Percentiles rank a stretch among this genome's conserved stretches.
phyloP scores from a whole-genome alignment of 2,329 filamentous ascomycete genomes.

The Rutstroemia sp. region DNA sequence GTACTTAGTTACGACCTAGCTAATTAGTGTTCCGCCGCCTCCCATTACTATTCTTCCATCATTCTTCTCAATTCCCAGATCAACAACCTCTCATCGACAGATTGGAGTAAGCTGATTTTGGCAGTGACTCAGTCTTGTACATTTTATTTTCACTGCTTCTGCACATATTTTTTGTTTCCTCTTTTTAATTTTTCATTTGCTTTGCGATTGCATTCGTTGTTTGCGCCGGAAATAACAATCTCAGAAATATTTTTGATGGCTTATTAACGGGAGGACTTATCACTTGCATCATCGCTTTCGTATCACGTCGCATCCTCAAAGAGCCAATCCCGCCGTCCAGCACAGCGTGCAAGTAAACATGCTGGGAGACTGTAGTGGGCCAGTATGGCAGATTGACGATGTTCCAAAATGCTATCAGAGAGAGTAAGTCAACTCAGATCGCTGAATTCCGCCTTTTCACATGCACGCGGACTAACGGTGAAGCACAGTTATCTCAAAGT shows the following conservation, averaged over 20 bases:
- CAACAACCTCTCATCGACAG: too few relatives aligned
- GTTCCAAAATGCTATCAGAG: slow-evolving; percentile 55
- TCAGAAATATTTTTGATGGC: too few relatives aligned
- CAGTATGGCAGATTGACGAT: slow-evolving; percentile 55
- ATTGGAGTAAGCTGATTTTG: too few relatives aligned
- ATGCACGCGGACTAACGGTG: slow-evolving; percentile 13
- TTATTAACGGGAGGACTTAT: not conserved
- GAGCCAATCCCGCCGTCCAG: not conserved
- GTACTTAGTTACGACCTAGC: too few relatives aligned
- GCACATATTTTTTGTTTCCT: not conserved
- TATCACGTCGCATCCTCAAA: not conserved
- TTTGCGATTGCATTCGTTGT: not conserved
- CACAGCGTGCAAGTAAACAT: slow-evolving; percentile 5
- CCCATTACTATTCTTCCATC: too few relatives aligned
- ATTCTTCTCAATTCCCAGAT: too few relatives aligned
- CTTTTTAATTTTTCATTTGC: not conserved
- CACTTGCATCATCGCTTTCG: not conserved
- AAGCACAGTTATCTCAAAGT: slow-evolving; percentile 65
- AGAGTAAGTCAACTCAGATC: slow-evolving; percentile 49
- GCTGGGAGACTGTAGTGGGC: slow-evolving; percentile 26
- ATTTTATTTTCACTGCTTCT: not conserved
- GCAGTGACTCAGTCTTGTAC: not conserved
- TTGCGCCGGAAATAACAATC: not conserved
- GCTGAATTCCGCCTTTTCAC: not conserved
- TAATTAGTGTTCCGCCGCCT: too few relatives aligned